Evolutionary conservation across 2,329 filamentous ascomycete species (phyloP).

Genomic region (Elsinoe arachidis): DNA sequence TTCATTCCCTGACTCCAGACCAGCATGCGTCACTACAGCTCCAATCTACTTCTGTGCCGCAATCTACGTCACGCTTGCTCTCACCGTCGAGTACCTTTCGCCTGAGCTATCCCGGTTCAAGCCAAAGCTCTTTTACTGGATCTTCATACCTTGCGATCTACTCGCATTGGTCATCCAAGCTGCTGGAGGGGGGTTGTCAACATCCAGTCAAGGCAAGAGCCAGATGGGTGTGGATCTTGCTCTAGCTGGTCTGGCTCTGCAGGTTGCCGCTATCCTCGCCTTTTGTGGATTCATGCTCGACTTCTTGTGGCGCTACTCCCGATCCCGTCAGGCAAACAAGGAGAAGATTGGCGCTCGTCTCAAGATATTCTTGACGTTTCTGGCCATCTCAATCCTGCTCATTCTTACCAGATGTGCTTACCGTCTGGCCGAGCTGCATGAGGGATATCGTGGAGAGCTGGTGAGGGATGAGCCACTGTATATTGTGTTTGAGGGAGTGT

Average conservation of each 20-base stretch:
- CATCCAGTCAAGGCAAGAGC: conserved; percentile 32
- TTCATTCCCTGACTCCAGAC: background rate
- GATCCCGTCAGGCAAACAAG: background rate
- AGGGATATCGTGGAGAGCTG: conserved; percentile 17
- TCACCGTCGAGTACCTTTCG: conserved; percentile 35
- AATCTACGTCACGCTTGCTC: conserved; percentile 38
- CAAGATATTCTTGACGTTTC: conserved; percentile 22
- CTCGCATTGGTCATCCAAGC: conserved; percentile 52
- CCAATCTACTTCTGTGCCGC: conserved; percentile 39
- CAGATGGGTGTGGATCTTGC: conserved; percentile 46
- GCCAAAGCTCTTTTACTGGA: conserved; percentile 37
- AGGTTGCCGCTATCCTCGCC: conserved; percentile 45
- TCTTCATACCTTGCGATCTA: conserved; percentile 53
- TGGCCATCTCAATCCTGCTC: conserved; percentile 21
- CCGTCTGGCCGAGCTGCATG: conserved; percentile 23
- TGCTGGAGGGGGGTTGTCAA: conserved; percentile 49
- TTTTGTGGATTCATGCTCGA: conserved; percentile 37
- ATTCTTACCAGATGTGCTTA: conserved; percentile 25
- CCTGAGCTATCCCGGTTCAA: conserved; percentile 23
- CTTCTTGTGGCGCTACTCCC: conserved; percentile 21
- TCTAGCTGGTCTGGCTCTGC: conserved; percentile 49
- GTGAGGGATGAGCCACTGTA: conserved; percentile 18
- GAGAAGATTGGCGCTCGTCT: conserved; percentile 15
- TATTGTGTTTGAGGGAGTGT: conserved; percentile 18
- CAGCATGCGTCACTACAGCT: conserved; percentile 30